Evolutionary conservation across 768 basidiomycete genomes (phyloP).

Genomic region (Amanita brunnescens): DNA sequence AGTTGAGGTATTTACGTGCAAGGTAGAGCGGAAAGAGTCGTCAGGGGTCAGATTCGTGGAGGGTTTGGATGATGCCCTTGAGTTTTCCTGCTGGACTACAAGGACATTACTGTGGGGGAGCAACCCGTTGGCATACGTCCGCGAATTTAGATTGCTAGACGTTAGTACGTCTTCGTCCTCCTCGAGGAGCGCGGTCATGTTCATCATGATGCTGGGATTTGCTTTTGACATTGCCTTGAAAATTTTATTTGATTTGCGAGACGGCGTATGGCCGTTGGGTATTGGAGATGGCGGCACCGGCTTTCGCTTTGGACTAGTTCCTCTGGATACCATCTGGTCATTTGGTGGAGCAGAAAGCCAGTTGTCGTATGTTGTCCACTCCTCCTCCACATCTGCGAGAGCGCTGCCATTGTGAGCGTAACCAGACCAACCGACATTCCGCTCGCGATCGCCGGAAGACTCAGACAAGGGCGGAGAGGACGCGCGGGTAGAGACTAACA

Average conservation of each 20-base stretch:
- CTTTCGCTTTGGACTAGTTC: background rate
- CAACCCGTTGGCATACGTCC: background rate
- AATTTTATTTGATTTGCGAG: conserved; percentile 9
- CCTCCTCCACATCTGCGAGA: conserved; percentile 33
- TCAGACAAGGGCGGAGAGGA: conserved; percentile 27
- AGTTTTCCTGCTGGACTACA: background rate
- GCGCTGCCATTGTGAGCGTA: background rate
- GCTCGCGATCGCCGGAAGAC: conserved; percentile 13
- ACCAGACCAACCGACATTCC: no score
- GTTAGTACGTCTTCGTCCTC: conserved; percentile 33
- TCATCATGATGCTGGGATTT: conserved; percentile 37
- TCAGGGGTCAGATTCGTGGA: background rate
- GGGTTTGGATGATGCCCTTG: conserved; percentile 1
- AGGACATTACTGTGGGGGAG: conserved; percentile 6
- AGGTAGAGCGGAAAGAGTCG: background rate
- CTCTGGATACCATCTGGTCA: background rate
- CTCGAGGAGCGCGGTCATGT: conserved; percentile 45
- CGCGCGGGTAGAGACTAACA: conserved; percentile 28
- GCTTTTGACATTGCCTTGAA: conserved; percentile 23
- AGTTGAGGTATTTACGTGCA: background rate
- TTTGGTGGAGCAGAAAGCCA: no score
- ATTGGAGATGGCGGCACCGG: conserved; percentile 2
- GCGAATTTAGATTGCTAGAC: background rate
- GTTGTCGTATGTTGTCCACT: conserved; percentile 62
- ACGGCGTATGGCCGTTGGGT: conserved; percentile 5